Evolutionary conservation across 768 basidiomycete species (phyloP).

Genomic region (Plicaturopsis crispa): DNA sequence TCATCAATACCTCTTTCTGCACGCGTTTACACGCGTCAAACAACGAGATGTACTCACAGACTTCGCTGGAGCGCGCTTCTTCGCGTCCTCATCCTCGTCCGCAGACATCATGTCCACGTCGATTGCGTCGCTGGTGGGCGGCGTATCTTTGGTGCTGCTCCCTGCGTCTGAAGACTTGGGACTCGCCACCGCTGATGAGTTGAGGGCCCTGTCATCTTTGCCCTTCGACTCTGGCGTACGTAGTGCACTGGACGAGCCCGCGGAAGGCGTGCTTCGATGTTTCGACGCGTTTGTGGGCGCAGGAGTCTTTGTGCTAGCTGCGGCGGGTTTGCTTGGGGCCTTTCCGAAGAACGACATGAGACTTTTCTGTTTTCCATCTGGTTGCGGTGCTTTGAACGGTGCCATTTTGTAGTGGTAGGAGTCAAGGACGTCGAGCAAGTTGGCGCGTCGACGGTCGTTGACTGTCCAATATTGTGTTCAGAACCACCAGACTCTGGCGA

Average conservation of each 20-base stretch:
- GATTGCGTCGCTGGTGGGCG: conserved; percentile 72
- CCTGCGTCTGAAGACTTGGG: conserved; percentile 40
- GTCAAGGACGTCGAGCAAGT: too few species aligned
- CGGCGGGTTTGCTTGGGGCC: conserved; percentile 7
- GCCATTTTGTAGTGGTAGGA: neutral
- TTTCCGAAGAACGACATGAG: conserved; percentile 60
- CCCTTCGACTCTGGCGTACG: conserved; percentile 32
- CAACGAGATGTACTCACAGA: conserved; percentile 19
- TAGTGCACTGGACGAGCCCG: conserved; percentile 24
- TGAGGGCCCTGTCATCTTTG: conserved; percentile 17
- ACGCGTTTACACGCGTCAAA: neutral
- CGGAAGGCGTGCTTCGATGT: too few species aligned
- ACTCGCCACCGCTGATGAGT: conserved; percentile 32
- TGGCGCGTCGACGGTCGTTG: too few species aligned
- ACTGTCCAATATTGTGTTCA: too few species aligned
- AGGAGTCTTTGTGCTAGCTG: neutral
- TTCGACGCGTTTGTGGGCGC: conserved; percentile 24
- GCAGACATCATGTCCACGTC: conserved; percentile 68
- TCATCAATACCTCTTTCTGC: neutral
- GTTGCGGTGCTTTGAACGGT: neutral
- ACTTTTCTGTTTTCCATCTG: conserved; percentile 54
- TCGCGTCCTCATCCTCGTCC: conserved; percentile 33
- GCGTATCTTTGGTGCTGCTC: conserved; percentile 46
- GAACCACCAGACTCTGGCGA: too few species aligned
- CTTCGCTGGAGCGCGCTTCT: conserved; percentile 16